Base-by-base conservation (phyloP, 2,329 filamentous ascomycete genomes). In the Rugonectria rugulosa region DNA sequence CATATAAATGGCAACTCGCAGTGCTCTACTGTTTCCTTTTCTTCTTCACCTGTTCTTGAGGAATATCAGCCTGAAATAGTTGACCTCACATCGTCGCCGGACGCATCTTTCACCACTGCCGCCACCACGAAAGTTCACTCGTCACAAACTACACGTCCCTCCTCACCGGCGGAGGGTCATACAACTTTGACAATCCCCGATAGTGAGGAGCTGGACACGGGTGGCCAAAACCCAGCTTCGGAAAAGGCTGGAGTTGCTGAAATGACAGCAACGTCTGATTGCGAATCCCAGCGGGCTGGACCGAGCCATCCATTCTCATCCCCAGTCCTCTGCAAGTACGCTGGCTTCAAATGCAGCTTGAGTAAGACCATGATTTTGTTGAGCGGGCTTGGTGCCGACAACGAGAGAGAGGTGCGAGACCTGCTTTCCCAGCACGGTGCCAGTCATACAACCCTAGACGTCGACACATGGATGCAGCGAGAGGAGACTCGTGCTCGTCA, bases 391-490 rank as follows among this genome's bases (percentile, higher is more conserved):
- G 77, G 73, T 44, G 73, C 82, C 14, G 65, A 76, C 11, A 53
- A 64, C 3, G 70, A 71, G 9, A 70, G 70, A 0, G 70, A 69
- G 60, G 64, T 79, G 6, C 72, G 72, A 0, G 71, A 76, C 1
- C 65, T 71, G 19, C 64, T 83, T 0, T 67, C 83, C 2, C 56
- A 60, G 2, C 82, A 84, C 36, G 80, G 79, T 1, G 67, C 82
- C 31, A 27, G 59, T 2, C 49, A 66, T 1, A 69, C 74, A 14
- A 59, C 73, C 2, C 65, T 67, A 0, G 69, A 79, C 5, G 69
- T 76, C 1, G 60, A 69, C 11, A 60, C 61, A 3, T 83, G 79
- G 70, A 40, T 68, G 5, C 38, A 60, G 14, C 43, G 59, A 4
- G 54, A 70, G 7, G 41, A 59, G 29, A 20, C 24, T 29, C 14